phyloP scores from a whole-genome alignment of 2,329 filamentous ascomycete species.

The Penicillium vulpinum region DNA sequence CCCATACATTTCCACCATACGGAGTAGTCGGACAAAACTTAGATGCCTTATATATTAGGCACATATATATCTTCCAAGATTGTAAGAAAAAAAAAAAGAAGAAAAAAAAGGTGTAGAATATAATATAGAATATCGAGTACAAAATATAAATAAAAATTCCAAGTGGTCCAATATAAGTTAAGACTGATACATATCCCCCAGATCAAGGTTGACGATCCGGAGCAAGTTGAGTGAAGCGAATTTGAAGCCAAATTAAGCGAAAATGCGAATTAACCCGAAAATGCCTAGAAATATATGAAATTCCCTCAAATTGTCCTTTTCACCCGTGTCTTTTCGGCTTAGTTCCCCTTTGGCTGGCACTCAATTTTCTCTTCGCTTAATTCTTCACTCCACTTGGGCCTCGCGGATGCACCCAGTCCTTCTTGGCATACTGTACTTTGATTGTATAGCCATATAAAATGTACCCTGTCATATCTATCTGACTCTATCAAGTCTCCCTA shows the following conservation, averaged over 20 bases:
- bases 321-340: neutral
- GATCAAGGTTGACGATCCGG: slow-evolving; percentile 3
- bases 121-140: neutral
- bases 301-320: neutral
- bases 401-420: slow-evolving; percentile 37
- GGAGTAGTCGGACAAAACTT: too few relatives aligned
- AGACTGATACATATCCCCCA: too few relatives aligned
- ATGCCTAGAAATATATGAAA: neutral
- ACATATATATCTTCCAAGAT: neutral
- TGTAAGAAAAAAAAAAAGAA: neutral
- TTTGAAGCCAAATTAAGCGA: slow-evolving; percentile 11
- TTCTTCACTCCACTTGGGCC: slow-evolving; percentile 18
- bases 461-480: slow-evolving; percentile 4
- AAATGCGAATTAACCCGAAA: neutral
- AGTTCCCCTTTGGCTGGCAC: slow-evolving; percentile 40
- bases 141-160: too few relatives aligned
- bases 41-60: neutral
- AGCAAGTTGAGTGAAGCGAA: slow-evolving; percentile 12
- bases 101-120: neutral
- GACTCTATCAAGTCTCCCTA: neutral
- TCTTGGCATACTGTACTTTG: neutral
- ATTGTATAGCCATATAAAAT: slow-evolving; percentile 21
- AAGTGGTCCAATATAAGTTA: too few relatives aligned
- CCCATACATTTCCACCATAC: too few relatives aligned
- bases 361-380: slow-evolving; percentile 27